These are phyloP conservation scores for Chaetomiaceae sp. DNA, from an alignment of 2,329 filamentous ascomycete genomes.

Conservation along the genomic window DNA sequence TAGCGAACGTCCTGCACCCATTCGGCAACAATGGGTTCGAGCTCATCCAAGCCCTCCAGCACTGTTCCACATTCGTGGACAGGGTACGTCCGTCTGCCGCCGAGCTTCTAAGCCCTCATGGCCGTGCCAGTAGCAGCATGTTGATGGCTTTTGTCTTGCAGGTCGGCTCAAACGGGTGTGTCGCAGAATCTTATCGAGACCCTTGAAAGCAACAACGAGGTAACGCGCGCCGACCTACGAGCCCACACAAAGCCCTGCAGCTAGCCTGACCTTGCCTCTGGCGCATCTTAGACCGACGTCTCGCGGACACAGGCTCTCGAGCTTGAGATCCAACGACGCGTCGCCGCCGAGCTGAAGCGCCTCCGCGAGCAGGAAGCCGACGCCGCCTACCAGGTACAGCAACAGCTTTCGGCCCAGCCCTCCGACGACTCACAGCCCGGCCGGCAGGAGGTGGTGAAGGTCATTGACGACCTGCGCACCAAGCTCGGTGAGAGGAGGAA, in stretches of 20 bases:
- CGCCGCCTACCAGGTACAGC: constrained; percentile 62
- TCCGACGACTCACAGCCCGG: too few species aligned
- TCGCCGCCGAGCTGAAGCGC: constrained; percentile 75
- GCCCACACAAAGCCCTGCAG: neutral
- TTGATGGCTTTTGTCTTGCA: constrained; percentile 23
- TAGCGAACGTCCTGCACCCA: constrained; percentile 20
- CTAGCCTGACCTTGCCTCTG: neutral
- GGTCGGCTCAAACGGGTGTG: constrained; percentile 47
- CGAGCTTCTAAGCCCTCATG: constrained; percentile 1
- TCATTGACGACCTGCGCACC: constrained; percentile 51
- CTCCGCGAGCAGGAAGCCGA: constrained; percentile 65
- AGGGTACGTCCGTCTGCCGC: too few species aligned
- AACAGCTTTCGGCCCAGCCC: constrained; percentile 51
- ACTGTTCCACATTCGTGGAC: constrained; percentile 45
- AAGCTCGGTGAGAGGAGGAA: constrained; percentile 59
- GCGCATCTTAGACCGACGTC: constrained; percentile 65
- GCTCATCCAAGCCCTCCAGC: constrained; percentile 47
- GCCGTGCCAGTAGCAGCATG: constrained; percentile 1
- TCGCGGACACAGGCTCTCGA: constrained; percentile 79
- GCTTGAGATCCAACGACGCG: constrained; percentile 80
- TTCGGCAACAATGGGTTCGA: constrained; percentile 46
- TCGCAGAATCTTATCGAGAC: constrained; percentile 78
- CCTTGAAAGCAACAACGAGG: constrained; percentile 79
- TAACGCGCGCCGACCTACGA: constrained; percentile 37
- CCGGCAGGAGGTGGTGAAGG: constrained; percentile 49